Evolutionary conservation across 345 rosid species (phyloP), one percentile per base, ranked within the genome.

Genomic region (Schrenkiella parvula): DNA sequence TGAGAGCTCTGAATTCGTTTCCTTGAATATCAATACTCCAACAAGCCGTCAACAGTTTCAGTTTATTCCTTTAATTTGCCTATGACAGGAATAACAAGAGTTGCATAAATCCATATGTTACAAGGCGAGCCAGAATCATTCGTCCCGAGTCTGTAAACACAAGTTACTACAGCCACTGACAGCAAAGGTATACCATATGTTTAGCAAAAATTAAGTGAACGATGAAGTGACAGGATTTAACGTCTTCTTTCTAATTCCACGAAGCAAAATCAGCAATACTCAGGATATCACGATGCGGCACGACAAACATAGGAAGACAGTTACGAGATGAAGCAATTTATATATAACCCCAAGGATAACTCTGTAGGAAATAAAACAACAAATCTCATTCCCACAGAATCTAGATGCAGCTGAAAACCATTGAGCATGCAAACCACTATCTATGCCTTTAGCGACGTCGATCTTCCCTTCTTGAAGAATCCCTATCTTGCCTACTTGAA

Each of bases 401-500:
- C 66, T 39, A 57, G 25, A 32, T 63, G 53, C 43, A 61, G 9
- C 21, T 19, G 17, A 26, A 14, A 38, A 15, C 19, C 53, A 39
- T 29, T 4, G 42, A 28, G 18, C 18, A 51, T 38, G 61, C 61
- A 66, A 56, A 35, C 23, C 50, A 46, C 50, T 70, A 71, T 74
- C 68, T 78, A 59, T 18, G 82, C 14, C 63, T 68, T 73, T 37
- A 75, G 51, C 23, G 73, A 53, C 38, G 43, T 31, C 55, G 73
- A 58, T 74, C 43, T n/a, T 74, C 72, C 60, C 78, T 66, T 50
- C 66, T 66, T 21, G 83, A 74, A 38, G 71, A 76, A 76, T 76
- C 85, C 70, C 52, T 52, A 63, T 80, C 86, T 11, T 51, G 72
- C 81, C 82, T 81, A 56, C 78, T 73, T 22, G 75, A 72, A 69